Evolutionary conservation across 257 asterid genomes (phyloP).

Genomic region (Anisodus tanguticus): DNA sequence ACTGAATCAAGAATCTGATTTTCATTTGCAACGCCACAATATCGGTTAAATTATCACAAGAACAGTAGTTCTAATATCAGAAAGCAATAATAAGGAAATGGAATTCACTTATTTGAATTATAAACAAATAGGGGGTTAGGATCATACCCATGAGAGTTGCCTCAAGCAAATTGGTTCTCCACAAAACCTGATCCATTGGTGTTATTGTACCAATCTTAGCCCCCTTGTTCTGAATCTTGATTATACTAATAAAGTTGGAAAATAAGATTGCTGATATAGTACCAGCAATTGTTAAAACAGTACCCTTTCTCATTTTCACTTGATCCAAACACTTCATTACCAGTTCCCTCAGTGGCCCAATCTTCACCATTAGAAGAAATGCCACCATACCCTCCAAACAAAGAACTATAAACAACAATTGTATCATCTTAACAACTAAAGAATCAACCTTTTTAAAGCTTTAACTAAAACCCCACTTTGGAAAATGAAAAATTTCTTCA

Average conservation of each 20-base stretch:
- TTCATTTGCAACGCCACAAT: constrained; percentile 5
- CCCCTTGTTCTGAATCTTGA: constrained; percentile 95
- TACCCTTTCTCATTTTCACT: constrained; percentile 85
- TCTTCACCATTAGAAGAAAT: constrained; percentile 82
- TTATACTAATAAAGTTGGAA: constrained; percentile 73
- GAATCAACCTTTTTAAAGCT: background rate
- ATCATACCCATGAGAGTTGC: constrained; percentile 95
- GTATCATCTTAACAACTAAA: constrained; percentile 59
- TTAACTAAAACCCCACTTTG: constrained; percentile 19
- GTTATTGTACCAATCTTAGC: constrained; percentile 96
- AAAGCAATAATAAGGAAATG: background rate
- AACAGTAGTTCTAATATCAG: background rate
- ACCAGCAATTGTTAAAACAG: constrained; percentile 83
- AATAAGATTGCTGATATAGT: constrained; percentile 72
- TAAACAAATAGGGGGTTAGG: background rate
- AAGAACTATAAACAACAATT: constrained; percentile 77
- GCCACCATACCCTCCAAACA: constrained; percentile 79
- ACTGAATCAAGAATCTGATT: background rate
- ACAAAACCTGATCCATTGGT: constrained; percentile 97
- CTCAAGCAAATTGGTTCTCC: constrained; percentile 96
- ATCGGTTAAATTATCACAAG: background rate
- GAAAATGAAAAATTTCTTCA: constrained; percentile 22
- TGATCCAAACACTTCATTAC: constrained; percentile 87
- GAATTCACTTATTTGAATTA: background rate
- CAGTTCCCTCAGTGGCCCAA: constrained; percentile 86